These are phyloP conservation scores for Leptographium radiaticola DNA, from an alignment of 2,329 filamentous ascomycete genomes.

Conservation along the genomic window DNA sequence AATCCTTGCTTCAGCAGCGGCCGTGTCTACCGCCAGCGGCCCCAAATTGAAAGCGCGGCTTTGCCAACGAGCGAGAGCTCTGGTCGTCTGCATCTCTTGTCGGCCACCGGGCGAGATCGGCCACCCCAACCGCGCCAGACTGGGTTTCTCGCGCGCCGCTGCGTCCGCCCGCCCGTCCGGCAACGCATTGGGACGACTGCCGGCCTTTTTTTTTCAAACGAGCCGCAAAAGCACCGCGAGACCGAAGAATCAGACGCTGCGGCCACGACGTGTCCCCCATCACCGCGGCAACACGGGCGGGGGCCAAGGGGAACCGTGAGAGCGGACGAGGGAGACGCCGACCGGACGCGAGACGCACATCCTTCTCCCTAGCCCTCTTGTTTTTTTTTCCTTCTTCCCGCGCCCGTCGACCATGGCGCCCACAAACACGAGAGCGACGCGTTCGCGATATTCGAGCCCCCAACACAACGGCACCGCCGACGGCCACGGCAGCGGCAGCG, in stretches of 20 bases:
- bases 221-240: neutral
- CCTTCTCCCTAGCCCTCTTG: neutral
- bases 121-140: neutral
- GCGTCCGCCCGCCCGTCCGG: neutral
- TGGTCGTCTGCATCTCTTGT: neutral
- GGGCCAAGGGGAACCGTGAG: neutral
- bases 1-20: neutral
- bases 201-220: neutral
- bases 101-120: neutral
- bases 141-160: neutral
- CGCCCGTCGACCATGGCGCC: neutral
- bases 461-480: constrained; percentile 15
- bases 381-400: neutral
- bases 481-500: constrained; percentile 8
- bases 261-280: neutral
- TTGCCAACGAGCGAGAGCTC: neutral
- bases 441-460: constrained; percentile 46
- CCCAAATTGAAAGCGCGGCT: neutral
- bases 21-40: too few relatives aligned
- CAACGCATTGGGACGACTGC: neutral
- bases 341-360: too few relatives aligned
- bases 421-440: constrained; percentile 31
- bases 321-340: neutral
- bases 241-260: neutral
- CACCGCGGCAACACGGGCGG: neutral